Base-by-base conservation (phyloP, 2,329 filamentous ascomycete genomes). In the Aureobasidium namibiae region DNA sequence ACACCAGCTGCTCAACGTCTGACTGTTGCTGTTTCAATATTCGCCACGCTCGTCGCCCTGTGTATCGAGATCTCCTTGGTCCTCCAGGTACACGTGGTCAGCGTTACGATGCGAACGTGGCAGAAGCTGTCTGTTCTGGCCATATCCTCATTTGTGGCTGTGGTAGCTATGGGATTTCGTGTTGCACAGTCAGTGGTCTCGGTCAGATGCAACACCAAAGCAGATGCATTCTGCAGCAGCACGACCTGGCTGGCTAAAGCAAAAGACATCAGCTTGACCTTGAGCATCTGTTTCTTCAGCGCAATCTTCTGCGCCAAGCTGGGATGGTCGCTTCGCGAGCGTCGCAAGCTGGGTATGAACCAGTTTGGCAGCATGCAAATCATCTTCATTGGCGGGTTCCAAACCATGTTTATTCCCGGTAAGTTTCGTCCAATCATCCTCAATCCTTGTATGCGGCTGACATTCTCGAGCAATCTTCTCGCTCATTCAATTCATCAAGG, bases 351-450 rank as follows among this genome's bases (percentile, higher is more conserved):
- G 61, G 82, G 83, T 1, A 74, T 86, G 66, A 77, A 74, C 59
- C 78, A 82, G 58, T 86, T 85, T 66, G 82, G 83, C 10, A 81
- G 83, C 1, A 83, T 88, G 77, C 82, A 85, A 65, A 79, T 85
- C 60, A 81, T 88, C 62, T 85, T 85, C 68, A 79, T 87, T 65
- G 86, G 87, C 79, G 82, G 83, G 49, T 84, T 81, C 62, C 84
- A 87, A 71, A 87, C 84, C 1, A 77, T 88, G 76, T 67, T 84
- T 34, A 75, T 87, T 62, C 85, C 85, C 67, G 80, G 84, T 85
- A 74, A 71, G 76, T 67, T n/a, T 24, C n/a, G 3, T 48, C 38
- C 36, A 8, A 5, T 24, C 21, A 13, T 4, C 9, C 29, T 21
- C 11, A 9, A 14, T 23, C 16, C n/a, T 24, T 26, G 44, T 11